These are phyloP conservation scores for Cladosporium sp. DNA, from an alignment of 2,329 filamentous ascomycete genomes.

Conservation along the genomic window DNA sequence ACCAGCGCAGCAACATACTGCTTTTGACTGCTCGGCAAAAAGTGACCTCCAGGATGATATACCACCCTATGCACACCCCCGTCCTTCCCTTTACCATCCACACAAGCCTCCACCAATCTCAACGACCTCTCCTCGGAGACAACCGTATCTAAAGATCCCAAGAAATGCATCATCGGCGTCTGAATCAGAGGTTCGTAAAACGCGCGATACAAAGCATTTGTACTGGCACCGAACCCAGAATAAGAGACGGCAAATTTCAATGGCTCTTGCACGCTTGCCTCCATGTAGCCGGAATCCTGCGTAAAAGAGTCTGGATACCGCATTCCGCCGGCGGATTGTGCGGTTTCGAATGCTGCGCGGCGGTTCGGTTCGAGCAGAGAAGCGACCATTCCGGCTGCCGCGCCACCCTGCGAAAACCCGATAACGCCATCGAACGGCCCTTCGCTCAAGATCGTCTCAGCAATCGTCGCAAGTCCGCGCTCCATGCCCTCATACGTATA, in stretches of 20 bases:
- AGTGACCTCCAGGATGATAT: constrained; percentile 84
- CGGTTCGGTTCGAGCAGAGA: constrained; percentile 60
- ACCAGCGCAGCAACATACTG: constrained; percentile 75
- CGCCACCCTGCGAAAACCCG: constrained; percentile 79
- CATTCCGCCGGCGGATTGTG: constrained; percentile 41
- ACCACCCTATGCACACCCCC: constrained; percentile 45
- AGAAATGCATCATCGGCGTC: constrained; percentile 76
- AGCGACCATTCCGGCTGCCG: constrained; percentile 67
- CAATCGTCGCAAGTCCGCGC: constrained; percentile 62
- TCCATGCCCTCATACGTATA: constrained; percentile 63
- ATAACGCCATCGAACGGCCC: constrained; percentile 73
- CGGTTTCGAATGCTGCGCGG: constrained; percentile 46
- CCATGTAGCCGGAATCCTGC: constrained; percentile 29
- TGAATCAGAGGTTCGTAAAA: constrained; percentile 71
- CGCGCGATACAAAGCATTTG: constrained; percentile 58
- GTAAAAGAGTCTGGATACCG: constrained; percentile 50
- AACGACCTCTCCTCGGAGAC: constrained; percentile 73
- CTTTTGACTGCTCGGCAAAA: constrained; percentile 73
- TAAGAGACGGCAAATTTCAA: constrained; percentile 72
- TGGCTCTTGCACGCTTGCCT: constrained; percentile 46
- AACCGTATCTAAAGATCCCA: constrained; percentile 81
- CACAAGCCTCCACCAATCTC: constrained; percentile 63
- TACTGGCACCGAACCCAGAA: constrained; percentile 73
- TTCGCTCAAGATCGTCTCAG: constrained; percentile 56
- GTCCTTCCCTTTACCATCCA: constrained; percentile 38